Conservation (phyloP, 2,329 filamentous ascomycete genomes). For the Xylariaceae sp. region DNA sequence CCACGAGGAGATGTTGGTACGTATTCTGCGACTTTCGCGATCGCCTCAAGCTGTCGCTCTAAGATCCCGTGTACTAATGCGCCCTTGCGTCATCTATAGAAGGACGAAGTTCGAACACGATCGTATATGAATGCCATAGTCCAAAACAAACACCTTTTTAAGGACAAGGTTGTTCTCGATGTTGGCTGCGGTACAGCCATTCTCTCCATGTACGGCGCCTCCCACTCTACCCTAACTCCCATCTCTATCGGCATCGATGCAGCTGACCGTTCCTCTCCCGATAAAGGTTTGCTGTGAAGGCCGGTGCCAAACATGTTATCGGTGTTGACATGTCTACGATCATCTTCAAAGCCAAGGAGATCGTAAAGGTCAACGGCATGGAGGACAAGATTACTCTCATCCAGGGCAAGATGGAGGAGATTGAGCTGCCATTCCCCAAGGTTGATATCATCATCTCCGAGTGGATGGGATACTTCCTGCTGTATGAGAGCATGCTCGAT, state of each 20-base stretch:
- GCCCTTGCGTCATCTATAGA: slow-evolving; percentile 47
- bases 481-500: slow-evolving; percentile 99
- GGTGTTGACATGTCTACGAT: slow-evolving; percentile 99
- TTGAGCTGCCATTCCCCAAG: slow-evolving; percentile 84
- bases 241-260: neutral
- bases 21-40: slow-evolving; percentile 36
- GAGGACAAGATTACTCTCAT: slow-evolving; percentile 93
- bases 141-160: slow-evolving; percentile 92
- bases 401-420: slow-evolving; percentile 99
- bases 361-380: slow-evolving; percentile 87
- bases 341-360: slow-evolving; percentile 96
- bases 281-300: slow-evolving; percentile 86
- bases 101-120: slow-evolving; percentile 95
- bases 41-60: slow-evolving; percentile 9
- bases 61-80: slow-evolving; percentile 23
- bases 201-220: slow-evolving; percentile 78
- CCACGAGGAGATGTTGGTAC: slow-evolving; percentile 95
- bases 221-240: neutral
- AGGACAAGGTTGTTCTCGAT: slow-evolving; percentile 80
- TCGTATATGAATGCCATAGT: slow-evolving; percentile 97
- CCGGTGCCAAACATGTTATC: slow-evolving; percentile 96
- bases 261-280: slow-evolving; percentile 10
- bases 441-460: slow-evolving; percentile 99
- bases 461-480: slow-evolving; percentile 99
- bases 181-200: slow-evolving; percentile 97